Base-by-base conservation (phyloP, 345 rosid species). In the Erodium maritimum region DNA sequence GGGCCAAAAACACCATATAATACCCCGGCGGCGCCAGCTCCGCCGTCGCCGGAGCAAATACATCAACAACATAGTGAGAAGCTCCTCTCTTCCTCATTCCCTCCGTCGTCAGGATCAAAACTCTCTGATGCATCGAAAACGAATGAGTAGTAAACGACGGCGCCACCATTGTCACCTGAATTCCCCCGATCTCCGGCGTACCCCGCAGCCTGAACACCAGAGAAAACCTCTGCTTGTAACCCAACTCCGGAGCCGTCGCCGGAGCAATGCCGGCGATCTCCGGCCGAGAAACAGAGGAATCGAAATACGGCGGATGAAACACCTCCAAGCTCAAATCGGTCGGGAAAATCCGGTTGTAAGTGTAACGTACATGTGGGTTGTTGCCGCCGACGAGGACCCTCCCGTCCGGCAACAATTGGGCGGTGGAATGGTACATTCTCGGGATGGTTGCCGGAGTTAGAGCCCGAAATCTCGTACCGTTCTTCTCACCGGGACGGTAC, bases 101-200 rank as follows among this genome's bases (percentile, higher is more conserved):
- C 0, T 20, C 56, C 14, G 57, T 18, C 18, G 72, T 69, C 75
- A 87, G 70, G 51, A 81, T 77, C 33, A 87, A 62, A 42, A 84
- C 55, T 25, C 90, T 82, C 45, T 87, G 91, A 17, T 73, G 78
- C 76, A 83, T 85, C 0, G 90, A 67, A 50, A 79, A 72, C 9
- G 87, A 87, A 72, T 87, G 91, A 5, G 86, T 75, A 7, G 79
- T 70, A 52, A 87, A 87, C 0, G 91, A 76, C 16, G 91, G 82
- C 23, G 66, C 77, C 69, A 69, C 63, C 76, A 78, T 73, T 29
- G 76, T 71, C 3, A 75, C 83, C 21, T 54, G 61, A 21, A 61
- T 23, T 53, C 70, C 29, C 54, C 59, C 61, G 19, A 18, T 22
- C 24, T 55, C 62, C 12, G 46, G 11, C 13, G 45, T 45, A 23